A percentile compares a stretch with the other conserved stretches of the same genome.
Conservation (phyloP, 2,329 filamentous ascomycete species). For the Pseudocercospora ulei region DNA sequence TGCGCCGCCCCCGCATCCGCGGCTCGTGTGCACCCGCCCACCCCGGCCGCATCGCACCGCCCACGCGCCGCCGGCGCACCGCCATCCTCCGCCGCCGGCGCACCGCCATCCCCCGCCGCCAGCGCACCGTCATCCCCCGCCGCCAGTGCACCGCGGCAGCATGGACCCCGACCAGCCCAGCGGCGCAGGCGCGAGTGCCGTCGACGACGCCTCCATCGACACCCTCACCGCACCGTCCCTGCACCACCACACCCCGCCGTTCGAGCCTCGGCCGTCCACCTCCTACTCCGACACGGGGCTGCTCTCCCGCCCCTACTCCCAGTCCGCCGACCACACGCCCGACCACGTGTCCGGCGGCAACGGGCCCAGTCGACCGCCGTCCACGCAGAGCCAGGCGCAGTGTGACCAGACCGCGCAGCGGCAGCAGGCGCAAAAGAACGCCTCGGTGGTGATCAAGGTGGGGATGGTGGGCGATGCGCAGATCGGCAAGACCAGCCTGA, state of each 20-base stretch:
- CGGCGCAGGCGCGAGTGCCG: constrained; percentile 22
- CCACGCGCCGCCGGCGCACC: too few relatives aligned
- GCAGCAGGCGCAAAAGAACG: constrained; percentile 41
- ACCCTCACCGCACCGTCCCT: constrained; percentile 40
- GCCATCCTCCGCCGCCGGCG: too few relatives aligned
- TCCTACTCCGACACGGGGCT: constrained; percentile 46
- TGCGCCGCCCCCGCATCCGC: too few relatives aligned
- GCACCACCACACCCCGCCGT: constrained; percentile 34
- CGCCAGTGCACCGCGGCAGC: constrained; percentile 15
- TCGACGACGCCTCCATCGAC: constrained; percentile 43
- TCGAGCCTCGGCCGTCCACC: constrained; percentile 42
- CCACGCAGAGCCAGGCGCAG: constrained; percentile 29
- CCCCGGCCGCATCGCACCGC: background rate
- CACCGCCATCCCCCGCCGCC: background rate
- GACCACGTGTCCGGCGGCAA: constrained; percentile 32
- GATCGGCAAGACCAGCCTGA: constrained; percentile 96
- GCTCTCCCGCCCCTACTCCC: constrained; percentile 38
- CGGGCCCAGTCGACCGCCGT: constrained; percentile 30
- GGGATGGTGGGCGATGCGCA: constrained; percentile 99
- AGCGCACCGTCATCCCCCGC: constrained; percentile 9
- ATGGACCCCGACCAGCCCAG: constrained; percentile 21
- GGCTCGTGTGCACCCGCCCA: too few relatives aligned
- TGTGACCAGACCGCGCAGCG: constrained; percentile 31
- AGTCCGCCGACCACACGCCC: constrained; percentile 37
- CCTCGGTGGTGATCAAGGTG: constrained; percentile 91